These are phyloP conservation scores for Neodidymelliopsis sp. DNA, from an alignment of 2,329 filamentous ascomycete species.

Conservation along the genomic window DNA sequence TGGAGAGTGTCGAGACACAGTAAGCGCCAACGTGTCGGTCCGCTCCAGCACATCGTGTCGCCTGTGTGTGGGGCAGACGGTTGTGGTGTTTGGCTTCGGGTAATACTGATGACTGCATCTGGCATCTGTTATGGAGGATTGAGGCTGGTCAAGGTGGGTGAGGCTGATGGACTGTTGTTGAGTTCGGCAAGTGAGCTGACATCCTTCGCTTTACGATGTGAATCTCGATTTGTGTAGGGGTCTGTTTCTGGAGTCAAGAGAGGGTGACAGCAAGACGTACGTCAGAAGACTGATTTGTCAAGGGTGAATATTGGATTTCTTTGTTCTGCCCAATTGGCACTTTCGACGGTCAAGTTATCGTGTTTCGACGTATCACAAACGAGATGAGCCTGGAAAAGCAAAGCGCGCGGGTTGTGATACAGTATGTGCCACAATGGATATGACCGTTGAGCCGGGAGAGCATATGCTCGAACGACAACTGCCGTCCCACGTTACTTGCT, in stretches of 20 bases:
- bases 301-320: constrained; percentile 13
- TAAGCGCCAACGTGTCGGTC: constrained; percentile 19
- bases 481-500: constrained; percentile 21
- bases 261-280: background rate
- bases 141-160: background rate
- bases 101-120: constrained; percentile 6
- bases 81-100: constrained; percentile 9
- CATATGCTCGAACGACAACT: constrained; percentile 25
- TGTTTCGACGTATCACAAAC: constrained; percentile 17
- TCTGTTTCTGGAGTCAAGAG: background rate
- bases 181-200: background rate
- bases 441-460: constrained; percentile 19
- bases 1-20: constrained; percentile 1
- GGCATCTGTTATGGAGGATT: background rate
- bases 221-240: too few relatives aligned
- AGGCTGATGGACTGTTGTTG: constrained; percentile 6
- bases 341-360: background rate
- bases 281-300: background rate
- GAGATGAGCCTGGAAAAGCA: constrained; percentile 14
- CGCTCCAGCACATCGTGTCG: constrained; percentile 6
- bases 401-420: constrained; percentile 20
- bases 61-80: constrained; percentile 1
- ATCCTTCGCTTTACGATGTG: too few relatives aligned
- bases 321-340: constrained; percentile 7
- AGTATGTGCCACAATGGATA: constrained; percentile 16